Evolutionary conservation across 768 basidiomycete genomes (phyloP).

Genomic region (Boletus pseudopeckii): DNA sequence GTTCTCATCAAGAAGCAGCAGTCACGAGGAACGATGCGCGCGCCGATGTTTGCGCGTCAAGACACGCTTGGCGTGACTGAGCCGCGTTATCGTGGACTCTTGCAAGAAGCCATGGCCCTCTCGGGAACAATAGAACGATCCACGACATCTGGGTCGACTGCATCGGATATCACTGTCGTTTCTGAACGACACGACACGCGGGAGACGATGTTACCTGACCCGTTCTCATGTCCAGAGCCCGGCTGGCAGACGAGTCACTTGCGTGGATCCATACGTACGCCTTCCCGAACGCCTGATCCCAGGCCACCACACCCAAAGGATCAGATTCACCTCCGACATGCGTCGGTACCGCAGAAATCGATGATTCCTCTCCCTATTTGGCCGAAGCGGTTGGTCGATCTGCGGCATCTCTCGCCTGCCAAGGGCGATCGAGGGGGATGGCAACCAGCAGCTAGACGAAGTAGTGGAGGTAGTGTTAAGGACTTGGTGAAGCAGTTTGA

Average conservation of each 20-base stretch:
- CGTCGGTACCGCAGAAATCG: constrained; percentile 38
- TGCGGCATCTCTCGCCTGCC: constrained; percentile 41
- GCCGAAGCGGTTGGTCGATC: constrained; percentile 50
- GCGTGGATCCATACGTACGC: constrained; percentile 58
- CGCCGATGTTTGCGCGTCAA: neutral
- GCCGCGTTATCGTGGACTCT: constrained; percentile 55
- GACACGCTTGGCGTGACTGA: constrained; percentile 31
- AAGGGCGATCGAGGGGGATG: constrained; percentile 34
- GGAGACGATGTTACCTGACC: constrained; percentile 37
- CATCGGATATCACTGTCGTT: constrained; percentile 34
- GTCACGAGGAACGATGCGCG: constrained; percentile 6
- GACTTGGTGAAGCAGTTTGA: constrained; percentile 69
- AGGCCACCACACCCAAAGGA: constrained; percentile 57
- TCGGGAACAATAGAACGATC: constrained; percentile 16
- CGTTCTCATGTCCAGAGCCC: constrained; percentile 39
- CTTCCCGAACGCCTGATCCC: constrained; percentile 47
- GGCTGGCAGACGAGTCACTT: constrained; percentile 22
- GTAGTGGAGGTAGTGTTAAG: constrained; percentile 69
- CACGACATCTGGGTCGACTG: constrained; percentile 8
- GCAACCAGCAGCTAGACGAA: constrained; percentile 42
- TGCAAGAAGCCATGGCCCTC: constrained; percentile 29
- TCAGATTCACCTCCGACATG: constrained; percentile 57
- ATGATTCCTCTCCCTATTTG: constrained; percentile 44
- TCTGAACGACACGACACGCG: constrained; percentile 40
- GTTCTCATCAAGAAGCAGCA: constrained; percentile 31